Percentiles rank a stretch among this genome's conserved stretches.
phyloP scores from a whole-genome alignment of 345 rosid species.

The Erodium maritimum region DNA sequence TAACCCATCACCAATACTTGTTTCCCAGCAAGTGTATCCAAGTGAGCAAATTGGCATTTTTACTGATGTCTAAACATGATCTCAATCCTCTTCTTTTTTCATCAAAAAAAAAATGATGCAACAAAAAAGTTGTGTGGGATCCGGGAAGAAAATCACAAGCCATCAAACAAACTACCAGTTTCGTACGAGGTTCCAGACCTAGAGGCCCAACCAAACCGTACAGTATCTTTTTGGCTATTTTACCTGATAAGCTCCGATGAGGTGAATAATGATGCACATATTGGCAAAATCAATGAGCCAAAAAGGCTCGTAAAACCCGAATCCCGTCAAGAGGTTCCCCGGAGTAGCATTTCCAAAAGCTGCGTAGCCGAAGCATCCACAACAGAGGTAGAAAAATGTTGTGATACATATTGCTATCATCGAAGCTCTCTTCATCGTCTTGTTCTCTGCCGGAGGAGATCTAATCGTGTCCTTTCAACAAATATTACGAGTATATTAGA shows the following conservation, averaged over 20 bases:
- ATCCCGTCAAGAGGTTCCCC: constrained; percentile 31
- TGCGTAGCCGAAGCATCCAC: constrained; percentile 39
- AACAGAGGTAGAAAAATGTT: constrained; percentile 30
- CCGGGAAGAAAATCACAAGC: too few species aligned
- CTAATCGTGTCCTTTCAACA: constrained; percentile 26
- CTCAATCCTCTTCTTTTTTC: too few species aligned
- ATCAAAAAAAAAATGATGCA: too few species aligned
- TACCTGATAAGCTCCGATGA: constrained; percentile 54
- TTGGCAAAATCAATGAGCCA: constrained; percentile 41
- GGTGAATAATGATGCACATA: constrained; percentile 33
- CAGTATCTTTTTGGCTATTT: too few species aligned
- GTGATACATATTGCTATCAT: constrained; percentile 17
- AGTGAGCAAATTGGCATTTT: too few species aligned
- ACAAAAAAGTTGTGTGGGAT: too few species aligned
- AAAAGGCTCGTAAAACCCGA: constrained; percentile 33
- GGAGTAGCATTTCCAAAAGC: constrained; percentile 30
- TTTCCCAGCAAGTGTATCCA: too few species aligned
- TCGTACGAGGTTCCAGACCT: too few species aligned
- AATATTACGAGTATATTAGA: neutral
- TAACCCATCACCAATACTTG: too few species aligned
- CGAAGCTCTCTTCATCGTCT: constrained; percentile 36
- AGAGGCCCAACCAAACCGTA: neutral
- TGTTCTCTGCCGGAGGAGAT: constrained; percentile 37
- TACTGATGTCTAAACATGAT: too few species aligned
- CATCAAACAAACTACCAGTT: too few species aligned